Conservation (phyloP, 192 early-diverging fungal genomes). For the Rhizophagus prolifer region DNA sequence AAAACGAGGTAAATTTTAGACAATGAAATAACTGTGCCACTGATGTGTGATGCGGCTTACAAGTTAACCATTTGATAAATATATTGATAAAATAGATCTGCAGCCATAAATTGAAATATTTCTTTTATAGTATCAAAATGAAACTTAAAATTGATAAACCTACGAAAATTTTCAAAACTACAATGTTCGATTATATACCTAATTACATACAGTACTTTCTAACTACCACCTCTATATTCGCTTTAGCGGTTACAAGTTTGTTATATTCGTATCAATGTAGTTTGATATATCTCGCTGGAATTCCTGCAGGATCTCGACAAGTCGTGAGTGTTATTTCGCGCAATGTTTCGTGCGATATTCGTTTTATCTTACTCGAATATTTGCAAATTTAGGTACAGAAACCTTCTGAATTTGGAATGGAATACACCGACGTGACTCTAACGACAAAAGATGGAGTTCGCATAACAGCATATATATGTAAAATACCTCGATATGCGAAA, state of each 20-base stretch:
- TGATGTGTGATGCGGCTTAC: too few species aligned
- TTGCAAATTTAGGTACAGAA: slow-evolving; percentile 55
- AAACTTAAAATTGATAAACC: too few species aligned
- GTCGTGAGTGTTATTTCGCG: slow-evolving; percentile 33
- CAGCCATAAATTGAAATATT: too few species aligned
- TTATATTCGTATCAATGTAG: slow-evolving; percentile 75
- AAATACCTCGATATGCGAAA: slow-evolving; percentile 51
- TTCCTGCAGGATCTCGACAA: slow-evolving; percentile 55
- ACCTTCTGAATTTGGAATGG: slow-evolving; percentile 66
- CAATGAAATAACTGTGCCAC: too few species aligned
- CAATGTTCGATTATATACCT: slow-evolving; percentile 21
- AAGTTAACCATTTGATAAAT: too few species aligned
- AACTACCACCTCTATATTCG: neutral
- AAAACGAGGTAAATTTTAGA: too few species aligned
- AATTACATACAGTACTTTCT: slow-evolving; percentile 13
- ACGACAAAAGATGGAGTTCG: slow-evolving; percentile 79
- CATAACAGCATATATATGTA: slow-evolving; percentile 79
- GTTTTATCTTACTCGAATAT: neutral
- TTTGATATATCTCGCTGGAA: slow-evolving; percentile 74
- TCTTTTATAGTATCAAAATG: too few species aligned
- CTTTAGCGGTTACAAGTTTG: slow-evolving; percentile 45
- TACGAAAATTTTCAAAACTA: neutral
- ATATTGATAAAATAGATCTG: too few species aligned
- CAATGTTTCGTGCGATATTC: neutral
- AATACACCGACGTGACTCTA: slow-evolving; percentile 61